Base-by-base conservation (phyloP, 768 basidiomycete species). In the Russula griseocarnosa region DNA sequence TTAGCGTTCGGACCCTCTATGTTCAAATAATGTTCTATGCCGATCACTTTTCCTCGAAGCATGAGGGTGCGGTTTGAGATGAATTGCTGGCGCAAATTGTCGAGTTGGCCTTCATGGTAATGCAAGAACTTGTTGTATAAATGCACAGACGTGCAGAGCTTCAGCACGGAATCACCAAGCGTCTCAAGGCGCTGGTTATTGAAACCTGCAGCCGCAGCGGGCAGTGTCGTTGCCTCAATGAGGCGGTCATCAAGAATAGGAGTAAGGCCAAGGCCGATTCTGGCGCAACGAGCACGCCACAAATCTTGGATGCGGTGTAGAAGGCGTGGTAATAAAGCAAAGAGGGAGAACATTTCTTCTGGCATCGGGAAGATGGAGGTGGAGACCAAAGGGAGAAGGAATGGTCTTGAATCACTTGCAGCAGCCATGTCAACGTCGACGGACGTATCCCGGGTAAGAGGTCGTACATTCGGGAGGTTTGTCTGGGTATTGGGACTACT, bases 131-230 rank as follows among this genome's bases (percentile, higher is more conserved):
- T 83, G 76, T 88, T 90, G 75, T 87, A 86, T 5, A 91, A 75
- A 70, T 93, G 83, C 3, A 92, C 84, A 24, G 87, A 88, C 4
- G 85, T 85, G 55, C 85, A 83, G 28, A 94, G 74, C 70, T 93
- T 87, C 49, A 93, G 78, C 1, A 93, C 90, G 0, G 87, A 83
- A 70, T 96, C 94, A 10, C 94, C 94, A 8, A 95, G 77, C 0
- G 92, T 94, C 73, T 96, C 94, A 60, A 95, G 73, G 0, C 90
- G 84, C 70, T 96, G 91, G 66, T 94, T 95, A 73, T 81, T 90
- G 75, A 83, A 92, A 10, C 82, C 81, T 8, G 83, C 80, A 38
- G 70, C 71, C 7, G 87, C 81, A 40, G 79, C 79, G 1, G 93
- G 94, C 13, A 92, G 76, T 1, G 90, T 92, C 26, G 90, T 79